Percentiles rank a stretch among this genome's conserved stretches.
Conservation (phyloP, 805 yeast genomes). For the Dipodascopsis tothii region DNA sequence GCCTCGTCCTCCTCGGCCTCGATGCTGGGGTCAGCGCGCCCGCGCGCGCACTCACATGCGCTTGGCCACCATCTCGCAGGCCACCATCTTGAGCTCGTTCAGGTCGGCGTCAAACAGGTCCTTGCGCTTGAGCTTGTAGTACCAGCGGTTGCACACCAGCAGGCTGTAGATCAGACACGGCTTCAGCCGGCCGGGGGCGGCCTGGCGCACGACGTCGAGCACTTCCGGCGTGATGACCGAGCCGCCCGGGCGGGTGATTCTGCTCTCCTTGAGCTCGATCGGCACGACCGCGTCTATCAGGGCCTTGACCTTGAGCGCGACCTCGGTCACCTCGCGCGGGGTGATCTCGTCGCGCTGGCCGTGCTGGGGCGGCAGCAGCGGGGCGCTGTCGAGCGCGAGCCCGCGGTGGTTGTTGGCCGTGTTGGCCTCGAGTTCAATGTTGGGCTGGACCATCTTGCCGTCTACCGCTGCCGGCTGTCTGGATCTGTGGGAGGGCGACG, state of each 20-base stretch:
- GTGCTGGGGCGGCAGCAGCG: neutral
- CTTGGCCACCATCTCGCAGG: conserved; percentile 71
- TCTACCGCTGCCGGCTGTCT: no score
- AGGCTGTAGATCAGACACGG: conserved; percentile 63
- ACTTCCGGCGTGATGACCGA: conserved; percentile 49
- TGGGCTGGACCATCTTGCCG: no score
- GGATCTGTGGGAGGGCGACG: no score
- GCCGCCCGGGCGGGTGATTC: conserved; percentile 50
- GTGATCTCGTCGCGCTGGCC: conserved; percentile 44
- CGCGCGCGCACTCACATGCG: conserved; percentile 31
- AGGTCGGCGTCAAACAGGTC: conserved; percentile 65
- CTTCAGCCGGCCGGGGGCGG: conserved; percentile 74
- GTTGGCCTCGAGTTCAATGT: neutral
- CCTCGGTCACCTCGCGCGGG: conserved; percentile 51
- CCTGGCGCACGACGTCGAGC: conserved; percentile 52
- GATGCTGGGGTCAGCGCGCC: conserved; percentile 31
- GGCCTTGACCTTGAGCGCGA: conserved; percentile 64
- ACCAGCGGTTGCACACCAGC: conserved; percentile 74
- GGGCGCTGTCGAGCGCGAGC: neutral
- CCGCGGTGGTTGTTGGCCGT: neutral
- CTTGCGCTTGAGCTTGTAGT: conserved; percentile 46
- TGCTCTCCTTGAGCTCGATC: conserved; percentile 45
- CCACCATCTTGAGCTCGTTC: conserved; percentile 49
- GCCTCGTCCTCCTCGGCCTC: conserved; percentile 44
- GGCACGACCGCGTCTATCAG: conserved; percentile 69